These are phyloP conservation scores for Alternaria longipes DNA, from an alignment of 2,329 filamentous ascomycete species.

Conservation along the genomic window DNA sequence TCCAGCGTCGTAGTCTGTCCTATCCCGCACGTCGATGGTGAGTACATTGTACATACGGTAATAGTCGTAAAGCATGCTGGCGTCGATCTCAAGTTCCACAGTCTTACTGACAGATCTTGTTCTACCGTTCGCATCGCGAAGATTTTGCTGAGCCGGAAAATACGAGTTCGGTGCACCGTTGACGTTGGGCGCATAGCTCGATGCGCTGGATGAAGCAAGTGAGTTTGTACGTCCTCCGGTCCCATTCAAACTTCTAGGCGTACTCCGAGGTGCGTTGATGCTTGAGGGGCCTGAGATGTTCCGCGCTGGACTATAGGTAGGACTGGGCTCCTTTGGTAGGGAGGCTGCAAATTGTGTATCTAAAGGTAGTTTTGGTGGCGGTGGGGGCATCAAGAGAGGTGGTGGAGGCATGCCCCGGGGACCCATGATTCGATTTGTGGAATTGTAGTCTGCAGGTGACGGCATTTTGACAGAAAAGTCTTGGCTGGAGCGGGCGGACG, in stretches of 20 bases:
- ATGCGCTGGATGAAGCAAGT: constrained; percentile 52
- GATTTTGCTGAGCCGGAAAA: constrained; percentile 48
- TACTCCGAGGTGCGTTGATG: constrained; percentile 71
- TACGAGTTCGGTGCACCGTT: constrained; percentile 53
- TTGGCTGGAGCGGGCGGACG: constrained; percentile 30
- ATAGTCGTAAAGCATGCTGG: constrained; percentile 75
- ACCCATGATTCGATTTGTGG: constrained; percentile 52
- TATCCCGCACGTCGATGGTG: constrained; percentile 83
- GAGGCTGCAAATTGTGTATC: constrained; percentile 63
- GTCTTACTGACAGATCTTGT: constrained; percentile 60
- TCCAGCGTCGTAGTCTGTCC: constrained; percentile 84
- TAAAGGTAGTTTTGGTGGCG: constrained; percentile 59
- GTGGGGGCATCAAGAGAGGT: constrained; percentile 32
- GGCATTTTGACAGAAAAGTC: constrained; percentile 54
- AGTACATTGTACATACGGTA: constrained; percentile 75
- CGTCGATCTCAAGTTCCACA: constrained; percentile 69
- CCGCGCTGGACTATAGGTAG: constrained; percentile 80
- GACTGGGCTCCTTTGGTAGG: constrained; percentile 75
- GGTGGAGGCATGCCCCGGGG: constrained; percentile 64
- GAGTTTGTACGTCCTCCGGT: constrained; percentile 65
- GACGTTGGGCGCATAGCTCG: constrained; percentile 48
- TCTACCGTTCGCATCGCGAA: constrained; percentile 27
- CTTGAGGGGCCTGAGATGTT: constrained; percentile 73
- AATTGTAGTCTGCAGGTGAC: constrained; percentile 51
- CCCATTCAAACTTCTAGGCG: constrained; percentile 69